phyloP scores from a whole-genome alignment of 345 rosid species.

The Aquilaria malaccensis region DNA sequence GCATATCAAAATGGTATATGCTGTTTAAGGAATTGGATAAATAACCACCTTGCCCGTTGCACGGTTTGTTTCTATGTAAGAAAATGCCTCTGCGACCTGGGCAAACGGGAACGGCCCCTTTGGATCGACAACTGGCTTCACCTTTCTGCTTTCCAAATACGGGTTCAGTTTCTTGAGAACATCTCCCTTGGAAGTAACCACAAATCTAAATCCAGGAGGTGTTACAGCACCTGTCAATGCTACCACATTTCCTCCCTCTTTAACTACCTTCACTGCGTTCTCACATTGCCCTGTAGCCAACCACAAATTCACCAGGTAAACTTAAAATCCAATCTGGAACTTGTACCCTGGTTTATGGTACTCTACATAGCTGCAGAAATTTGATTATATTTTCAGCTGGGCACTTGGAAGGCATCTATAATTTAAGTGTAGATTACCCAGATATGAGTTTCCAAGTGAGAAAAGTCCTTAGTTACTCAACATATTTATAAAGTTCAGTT shows the following conservation, averaged over 20 bases:
- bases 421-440: no score
- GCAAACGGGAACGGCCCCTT: constrained; percentile 80
- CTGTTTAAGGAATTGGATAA: constrained; percentile 55
- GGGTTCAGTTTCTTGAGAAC: constrained; percentile 82
- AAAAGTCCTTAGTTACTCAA: no score
- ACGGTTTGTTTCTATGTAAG: constrained; percentile 77
- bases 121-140: constrained; percentile 80
- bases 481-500: no score
- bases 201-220: constrained; percentile 89
- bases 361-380: no score
- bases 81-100: constrained; percentile 58
- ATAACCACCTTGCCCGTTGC: constrained; percentile 77
- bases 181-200: constrained; percentile 75
- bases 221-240: constrained; percentile 91
- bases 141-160: constrained; percentile 72
- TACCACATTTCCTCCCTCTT: constrained; percentile 89
- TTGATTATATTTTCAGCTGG: no score
- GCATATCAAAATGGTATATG: background rate
- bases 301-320: no score
- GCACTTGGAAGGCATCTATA: no score
- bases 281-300: constrained; percentile 71
- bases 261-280: constrained; percentile 74
- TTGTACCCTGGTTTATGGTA: no score
- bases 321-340: no score
- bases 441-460: no score